phyloP scores from a whole-genome alignment of 2,329 filamentous ascomycete species.

The Cercospora zeina region DNA sequence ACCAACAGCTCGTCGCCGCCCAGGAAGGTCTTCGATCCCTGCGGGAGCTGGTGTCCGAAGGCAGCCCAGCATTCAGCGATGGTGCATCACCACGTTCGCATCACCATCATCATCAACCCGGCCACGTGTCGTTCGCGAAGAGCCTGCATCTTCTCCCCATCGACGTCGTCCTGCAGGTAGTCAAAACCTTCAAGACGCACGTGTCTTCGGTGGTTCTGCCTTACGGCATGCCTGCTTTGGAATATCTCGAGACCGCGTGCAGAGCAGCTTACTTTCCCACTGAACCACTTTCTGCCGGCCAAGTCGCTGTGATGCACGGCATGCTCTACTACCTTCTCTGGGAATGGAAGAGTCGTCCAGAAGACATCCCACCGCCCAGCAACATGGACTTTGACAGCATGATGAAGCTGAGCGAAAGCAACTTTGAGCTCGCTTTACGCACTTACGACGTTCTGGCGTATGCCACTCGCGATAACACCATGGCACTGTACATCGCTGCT shows the following conservation, averaged over 20 bases:
- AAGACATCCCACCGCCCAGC: slow-evolving; percentile 10
- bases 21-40: slow-evolving; percentile 20
- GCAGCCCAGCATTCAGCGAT: slow-evolving; percentile 5
- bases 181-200: slow-evolving; percentile 17
- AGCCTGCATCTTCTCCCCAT: slow-evolving; percentile 17
- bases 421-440: slow-evolving; percentile 18
- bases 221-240: slow-evolving; percentile 16
- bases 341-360: slow-evolving; percentile 16
- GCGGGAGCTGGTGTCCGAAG: slow-evolving; percentile 7
- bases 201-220: slow-evolving; percentile 13
- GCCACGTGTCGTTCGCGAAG: background rate
- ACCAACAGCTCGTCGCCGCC: slow-evolving; percentile 16
- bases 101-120: background rate
- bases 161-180: slow-evolving; percentile 16
- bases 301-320: slow-evolving; percentile 20
- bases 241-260: slow-evolving; percentile 15
- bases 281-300: slow-evolving; percentile 16
- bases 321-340: slow-evolving; percentile 13
- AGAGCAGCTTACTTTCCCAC: slow-evolving; percentile 20
- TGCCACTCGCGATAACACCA: slow-evolving; percentile 18
- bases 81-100: slow-evolving; percentile 1
- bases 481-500: slow-evolving; percentile 16
- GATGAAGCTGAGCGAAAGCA: slow-evolving; percentile 12
- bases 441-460: slow-evolving; percentile 18
- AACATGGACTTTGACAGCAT: slow-evolving; percentile 10